Base-by-base conservation (phyloP, 371 early-diverging fungal species). In the Mucor ambiguus region DNA sequence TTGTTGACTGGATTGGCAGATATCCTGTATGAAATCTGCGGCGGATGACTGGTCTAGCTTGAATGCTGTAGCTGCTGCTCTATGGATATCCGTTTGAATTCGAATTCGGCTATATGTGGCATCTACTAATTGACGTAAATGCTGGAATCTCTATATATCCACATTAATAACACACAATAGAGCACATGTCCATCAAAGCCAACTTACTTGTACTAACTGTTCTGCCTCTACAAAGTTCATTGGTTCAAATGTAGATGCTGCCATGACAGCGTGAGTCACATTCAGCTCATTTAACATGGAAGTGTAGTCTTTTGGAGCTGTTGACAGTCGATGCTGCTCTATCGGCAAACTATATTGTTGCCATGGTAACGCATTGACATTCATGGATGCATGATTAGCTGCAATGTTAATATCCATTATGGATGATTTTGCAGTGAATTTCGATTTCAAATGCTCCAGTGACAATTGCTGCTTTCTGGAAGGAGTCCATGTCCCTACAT, bases 91-190 rank as follows among this genome's bases (percentile, higher is more conserved):
- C 2, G 49, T 49, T 24, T 70, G 61, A 14, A 66, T 14, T 22
- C 66, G 70, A 22, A 70, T 44, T 30, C 28, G 46, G 11, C 37
- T 32, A 52, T 70, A 70, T 28, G 61, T 29, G 16, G 66, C 12
- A 20, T 65, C 58, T 7, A 64, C 28, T 20, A 46, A n/a, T 33
- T 35, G 18, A 12, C 54, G 52, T 24, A 56, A 22, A 12, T 64
- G n/a, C n/a, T 56, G 24, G 14, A 30, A 30, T 22, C 52, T 68
- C 64, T 62, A 44, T 26, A n/a, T 16, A 57, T 20, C 18, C 11
- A 2, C 32, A n/a, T 37, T 20, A 20, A 20, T 52, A 3, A 52
- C 14, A 49, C 24, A 26, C 6, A 28, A 26, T 28, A 3, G 8
- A 12, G 10, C 24, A 9, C 3, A 2, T 28, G 28, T 29, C 6